Evolutionary conservation across 768 basidiomycete genomes (phyloP).

Genomic region (Lactarius vividus): DNA sequence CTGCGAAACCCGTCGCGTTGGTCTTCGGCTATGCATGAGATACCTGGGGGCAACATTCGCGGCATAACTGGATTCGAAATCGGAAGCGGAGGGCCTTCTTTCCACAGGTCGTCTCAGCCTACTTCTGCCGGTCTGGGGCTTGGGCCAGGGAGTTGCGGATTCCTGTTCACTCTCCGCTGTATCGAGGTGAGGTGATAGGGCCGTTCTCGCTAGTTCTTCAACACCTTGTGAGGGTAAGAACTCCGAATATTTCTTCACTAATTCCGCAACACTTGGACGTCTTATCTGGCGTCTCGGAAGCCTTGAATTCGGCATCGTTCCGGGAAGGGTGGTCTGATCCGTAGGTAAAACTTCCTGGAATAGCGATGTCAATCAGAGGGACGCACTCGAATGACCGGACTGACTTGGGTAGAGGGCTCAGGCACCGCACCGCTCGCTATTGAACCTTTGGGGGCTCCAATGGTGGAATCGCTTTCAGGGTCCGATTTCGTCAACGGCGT

Average conservation of each 20-base stretch:
- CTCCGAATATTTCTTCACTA: conserved; percentile 80
- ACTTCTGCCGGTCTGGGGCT: conserved; percentile 43
- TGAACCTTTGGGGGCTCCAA: conserved; percentile 49
- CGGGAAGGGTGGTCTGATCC: conserved; percentile 28
- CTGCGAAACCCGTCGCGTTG: conserved; percentile 38
- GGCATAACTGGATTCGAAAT: conserved; percentile 90
- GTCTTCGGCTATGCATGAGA: conserved; percentile 49
- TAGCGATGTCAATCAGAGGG: not conserved
- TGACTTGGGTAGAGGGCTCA: conserved; percentile 26
- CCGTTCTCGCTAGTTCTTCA: conserved; percentile 68
- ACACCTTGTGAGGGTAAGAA: conserved; percentile 70
- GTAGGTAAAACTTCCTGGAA: conserved; percentile 6
- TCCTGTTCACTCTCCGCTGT: conserved; percentile 82
- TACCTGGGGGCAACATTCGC: conserved; percentile 86
- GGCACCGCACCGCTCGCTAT: conserved; percentile 1
- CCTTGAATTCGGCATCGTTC: conserved; percentile 45
- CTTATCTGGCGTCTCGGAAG: conserved; percentile 58
- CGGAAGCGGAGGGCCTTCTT: conserved; percentile 66
- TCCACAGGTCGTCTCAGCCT: conserved; percentile 51
- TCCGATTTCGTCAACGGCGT: conserved; percentile 47
- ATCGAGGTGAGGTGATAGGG: conserved; percentile 53
- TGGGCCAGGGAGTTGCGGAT: conserved; percentile 38
- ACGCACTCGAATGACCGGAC: not conserved
- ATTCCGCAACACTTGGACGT: conserved; percentile 74
- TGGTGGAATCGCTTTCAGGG: conserved; percentile 81